Conservation (phyloP, 805 yeast species). For the Isabelozyma rhagii region DNA sequence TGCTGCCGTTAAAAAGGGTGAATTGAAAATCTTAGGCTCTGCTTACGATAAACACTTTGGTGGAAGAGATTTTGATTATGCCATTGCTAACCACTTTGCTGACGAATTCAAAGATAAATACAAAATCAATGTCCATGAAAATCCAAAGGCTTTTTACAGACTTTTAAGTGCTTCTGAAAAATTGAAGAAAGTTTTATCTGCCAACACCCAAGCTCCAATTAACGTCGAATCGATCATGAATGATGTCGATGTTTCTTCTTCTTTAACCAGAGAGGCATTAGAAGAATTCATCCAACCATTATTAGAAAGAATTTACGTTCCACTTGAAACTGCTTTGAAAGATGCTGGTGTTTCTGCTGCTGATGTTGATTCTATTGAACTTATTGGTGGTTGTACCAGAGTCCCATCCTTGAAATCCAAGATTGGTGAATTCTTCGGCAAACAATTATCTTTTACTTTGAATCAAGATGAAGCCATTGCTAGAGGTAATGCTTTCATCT, state of each 20-base stretch:
- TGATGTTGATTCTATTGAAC: constrained; percentile 87
- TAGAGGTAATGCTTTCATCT: constrained; percentile 97
- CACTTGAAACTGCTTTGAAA: constrained; percentile 77
- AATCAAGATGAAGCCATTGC: constrained; percentile 99
- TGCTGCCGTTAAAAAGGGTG: constrained; percentile 93
- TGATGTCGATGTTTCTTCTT: constrained; percentile 91
- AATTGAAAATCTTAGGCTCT: constrained; percentile 86
- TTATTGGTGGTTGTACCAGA: constrained; percentile 98
- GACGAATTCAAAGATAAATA: constrained; percentile 86
- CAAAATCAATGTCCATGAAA: constrained; percentile 86
- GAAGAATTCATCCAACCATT: constrained; percentile 87
- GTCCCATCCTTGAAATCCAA: constrained; percentile 89
- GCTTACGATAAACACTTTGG: constrained; percentile 96
- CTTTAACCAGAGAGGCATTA: constrained; percentile 84
- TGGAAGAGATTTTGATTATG: constrained; percentile 94
- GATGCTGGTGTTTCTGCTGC: constrained; percentile 70
- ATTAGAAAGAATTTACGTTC: constrained; percentile 69
- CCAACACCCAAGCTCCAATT: constrained; percentile 92
- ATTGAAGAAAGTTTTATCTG: constrained; percentile 93
- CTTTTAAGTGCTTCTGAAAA: constrained; percentile 88
- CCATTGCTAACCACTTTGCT: constrained; percentile 93
- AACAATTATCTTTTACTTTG: constrained; percentile 86
- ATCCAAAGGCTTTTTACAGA: constrained; percentile 95
- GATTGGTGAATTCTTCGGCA: constrained; percentile 76
- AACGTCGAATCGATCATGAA: constrained; percentile 95